These are phyloP conservation scores for Fonsecaea monophora DNA, from an alignment of 2,329 filamentous ascomycete species.

Conservation along the genomic window DNA sequence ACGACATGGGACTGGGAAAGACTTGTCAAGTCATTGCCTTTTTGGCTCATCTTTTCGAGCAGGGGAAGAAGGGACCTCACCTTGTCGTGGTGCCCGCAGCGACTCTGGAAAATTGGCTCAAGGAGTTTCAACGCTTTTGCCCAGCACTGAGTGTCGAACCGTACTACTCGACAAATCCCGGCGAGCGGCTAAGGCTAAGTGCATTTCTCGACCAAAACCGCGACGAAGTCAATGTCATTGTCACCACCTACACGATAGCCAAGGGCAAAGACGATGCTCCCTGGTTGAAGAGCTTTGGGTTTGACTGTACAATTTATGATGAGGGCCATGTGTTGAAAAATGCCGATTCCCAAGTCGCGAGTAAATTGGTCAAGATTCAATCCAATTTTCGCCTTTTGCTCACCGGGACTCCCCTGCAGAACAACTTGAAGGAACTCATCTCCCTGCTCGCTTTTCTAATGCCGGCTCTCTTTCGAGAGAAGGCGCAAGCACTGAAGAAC, in stretches of 20 bases:
- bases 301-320: slow-evolving; percentile 77
- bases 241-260: slow-evolving; percentile 75
- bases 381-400: slow-evolving; percentile 86
- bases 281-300: slow-evolving; percentile 67
- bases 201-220: slow-evolving; percentile 69
- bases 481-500: slow-evolving; percentile 78
- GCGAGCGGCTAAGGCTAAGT: slow-evolving; percentile 70
- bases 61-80: slow-evolving; percentile 72
- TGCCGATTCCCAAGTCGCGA: slow-evolving; percentile 79
- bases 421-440: slow-evolving; percentile 91
- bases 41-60: slow-evolving; percentile 79
- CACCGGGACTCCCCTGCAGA: slow-evolving; percentile 91
- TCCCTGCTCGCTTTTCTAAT: slow-evolving; percentile 94
- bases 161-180: slow-evolving; percentile 72
- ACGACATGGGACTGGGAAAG: slow-evolving; percentile 96
- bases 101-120: slow-evolving; percentile 93
- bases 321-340: slow-evolving; percentile 96
- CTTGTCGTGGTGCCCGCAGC: slow-evolving; percentile 91
- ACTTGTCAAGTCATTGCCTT: slow-evolving; percentile 96
- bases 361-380: slow-evolving; percentile 76
- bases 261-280: slow-evolving; percentile 66
- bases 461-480: slow-evolving; percentile 78
- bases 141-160: slow-evolving; percentile 74
- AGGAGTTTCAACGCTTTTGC: slow-evolving; percentile 87
- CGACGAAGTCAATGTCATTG: slow-evolving; percentile 70